Evolutionary conservation across 441 rosid species (phyloP), one percentile per base, ranked within the genome.

Genomic region (Raphanus hybrid): DNA sequence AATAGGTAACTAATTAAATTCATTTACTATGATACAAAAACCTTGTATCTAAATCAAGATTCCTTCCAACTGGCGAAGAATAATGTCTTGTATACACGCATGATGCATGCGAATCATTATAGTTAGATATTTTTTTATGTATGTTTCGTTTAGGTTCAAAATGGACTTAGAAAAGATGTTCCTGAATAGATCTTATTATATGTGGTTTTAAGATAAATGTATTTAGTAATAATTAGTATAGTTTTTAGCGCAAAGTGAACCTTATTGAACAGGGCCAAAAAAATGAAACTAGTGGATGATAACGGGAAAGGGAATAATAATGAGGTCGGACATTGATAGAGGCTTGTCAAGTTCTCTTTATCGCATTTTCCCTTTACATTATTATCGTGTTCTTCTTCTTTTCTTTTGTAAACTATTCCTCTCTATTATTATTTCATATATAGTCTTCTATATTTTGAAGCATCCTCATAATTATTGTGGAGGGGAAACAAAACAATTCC

Each of bases 321-420:
- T 62, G 26, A 9, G 64, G 66, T 54, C 60, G 35, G 50, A 63
- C 37, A 76, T 16, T 14, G 34, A 75, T 37, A 69, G 43, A 3
- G 57, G 32, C 59, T 54, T 52, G 23, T 15, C 58, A 52, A 15
- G 10, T 15, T 54, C 59, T 16, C 59, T 7, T 54, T 54, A 54
- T 54, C 4, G 4, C 59, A 15, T 54, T 54, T 54, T 3, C 8
- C 23, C 59, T 54, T 50, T 14, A 50, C 59, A 54, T 54, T 57
- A 57, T 18, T 11, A 10, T 69, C 63, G 41, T 61, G 20, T 54
- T 54, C 48, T 67, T 67, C 69, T 64, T 37, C 69, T 43, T 18
- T 75, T 62, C 15, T 60, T 75, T 32, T 18, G 62, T 75, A 74
- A 61, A 75, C 32, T 48, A 23, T 75, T 32, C 8, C 41, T 35